A percentile compares a stretch with the other conserved stretches of the same genome.
Evolutionary conservation across 2,329 filamentous ascomycete genomes (phyloP).

Genomic region (Penicillium crustosum): DNA sequence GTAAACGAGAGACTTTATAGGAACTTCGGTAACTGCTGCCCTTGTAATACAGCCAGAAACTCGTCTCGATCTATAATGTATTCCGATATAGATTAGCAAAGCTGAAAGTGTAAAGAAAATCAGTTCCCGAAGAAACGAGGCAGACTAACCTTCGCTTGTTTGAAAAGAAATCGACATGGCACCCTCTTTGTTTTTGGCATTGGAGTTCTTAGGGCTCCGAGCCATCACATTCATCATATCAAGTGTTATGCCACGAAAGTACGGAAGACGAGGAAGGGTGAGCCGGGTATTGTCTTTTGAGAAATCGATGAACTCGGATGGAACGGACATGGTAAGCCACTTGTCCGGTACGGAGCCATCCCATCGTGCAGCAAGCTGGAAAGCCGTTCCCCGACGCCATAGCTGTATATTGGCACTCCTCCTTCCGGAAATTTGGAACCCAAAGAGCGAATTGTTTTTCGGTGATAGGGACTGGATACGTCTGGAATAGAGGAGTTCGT

Average conservation of each 20-base stretch:
- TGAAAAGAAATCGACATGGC: slow-evolving; percentile 30
- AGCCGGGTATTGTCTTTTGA: slow-evolving; percentile 25
- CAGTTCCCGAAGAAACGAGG: too few relatives aligned
- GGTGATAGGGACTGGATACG: slow-evolving; percentile 28
- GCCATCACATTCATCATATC: slow-evolving; percentile 32
- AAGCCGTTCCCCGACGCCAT: slow-evolving; percentile 27
- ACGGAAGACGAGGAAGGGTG: slow-evolving; percentile 21
- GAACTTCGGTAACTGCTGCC: slow-evolving; percentile 7
- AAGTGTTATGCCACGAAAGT: slow-evolving; percentile 26
- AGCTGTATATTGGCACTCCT: slow-evolving; percentile 31
- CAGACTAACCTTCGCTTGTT: slow-evolving; percentile 22
- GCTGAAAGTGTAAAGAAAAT: neutral
- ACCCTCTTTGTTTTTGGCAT: slow-evolving; percentile 17
- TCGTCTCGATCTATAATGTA: slow-evolving; percentile 19
- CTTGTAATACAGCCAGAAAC: slow-evolving; percentile 18
- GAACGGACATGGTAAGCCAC: slow-evolving; percentile 31
- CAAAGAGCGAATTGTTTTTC: slow-evolving; percentile 26
- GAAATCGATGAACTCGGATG: slow-evolving; percentile 11
- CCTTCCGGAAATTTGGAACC: slow-evolving; percentile 27
- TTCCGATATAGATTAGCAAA: neutral
- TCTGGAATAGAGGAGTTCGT: slow-evolving; percentile 32
- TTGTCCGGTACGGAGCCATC: slow-evolving; percentile 27
- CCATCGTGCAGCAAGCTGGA: slow-evolving; percentile 32
- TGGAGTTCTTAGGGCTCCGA: slow-evolving; percentile 25
- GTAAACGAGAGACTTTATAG: neutral